Conservation (phyloP, 352 stramenopile species). For the Phytophthora sansomeana region DNA sequence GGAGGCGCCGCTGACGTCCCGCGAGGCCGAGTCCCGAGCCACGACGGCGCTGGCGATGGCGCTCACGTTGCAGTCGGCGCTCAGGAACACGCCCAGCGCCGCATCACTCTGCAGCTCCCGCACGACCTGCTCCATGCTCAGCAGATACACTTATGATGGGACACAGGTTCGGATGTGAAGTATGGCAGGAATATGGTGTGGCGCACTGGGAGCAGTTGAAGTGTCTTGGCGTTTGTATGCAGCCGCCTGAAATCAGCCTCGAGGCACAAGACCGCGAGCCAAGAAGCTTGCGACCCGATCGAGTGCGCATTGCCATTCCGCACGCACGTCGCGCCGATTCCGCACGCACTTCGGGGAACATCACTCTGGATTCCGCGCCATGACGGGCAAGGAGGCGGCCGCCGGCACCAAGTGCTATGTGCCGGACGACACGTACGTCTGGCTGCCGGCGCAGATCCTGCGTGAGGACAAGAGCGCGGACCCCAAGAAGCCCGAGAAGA, state of each 20-base stretch:
- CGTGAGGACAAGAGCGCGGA: conserved; percentile 63
- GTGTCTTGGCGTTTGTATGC: conserved; percentile 39
- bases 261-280: conserved; percentile 4
- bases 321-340: not conserved
- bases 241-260: too few relatives aligned
- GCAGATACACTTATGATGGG: conserved; percentile 35
- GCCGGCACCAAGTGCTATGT: conserved; percentile 84
- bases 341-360: conserved; percentile 11
- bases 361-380: conserved; percentile 32
- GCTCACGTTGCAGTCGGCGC: conserved; percentile 76
- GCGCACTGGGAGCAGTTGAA: conserved; percentile 19
- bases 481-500: conserved; percentile 65
- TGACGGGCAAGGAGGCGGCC: conserved; percentile 39
- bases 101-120: conserved; percentile 79
- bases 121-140: conserved; percentile 73
- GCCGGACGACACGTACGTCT: conserved; percentile 78
- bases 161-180: not conserved
- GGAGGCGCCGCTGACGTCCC: conserved; percentile 31
- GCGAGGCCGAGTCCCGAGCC: conserved; percentile 61
- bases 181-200: too few relatives aligned
- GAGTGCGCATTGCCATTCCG: conserved; percentile 8
- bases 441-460: conserved; percentile 79
- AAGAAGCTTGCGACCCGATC: not conserved
- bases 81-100: conserved; percentile 79
- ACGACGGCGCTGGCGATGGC: conserved; percentile 83